Conservation (phyloP, 2,329 filamentous ascomycete species). For the Diaporthe caulivora region DNA sequence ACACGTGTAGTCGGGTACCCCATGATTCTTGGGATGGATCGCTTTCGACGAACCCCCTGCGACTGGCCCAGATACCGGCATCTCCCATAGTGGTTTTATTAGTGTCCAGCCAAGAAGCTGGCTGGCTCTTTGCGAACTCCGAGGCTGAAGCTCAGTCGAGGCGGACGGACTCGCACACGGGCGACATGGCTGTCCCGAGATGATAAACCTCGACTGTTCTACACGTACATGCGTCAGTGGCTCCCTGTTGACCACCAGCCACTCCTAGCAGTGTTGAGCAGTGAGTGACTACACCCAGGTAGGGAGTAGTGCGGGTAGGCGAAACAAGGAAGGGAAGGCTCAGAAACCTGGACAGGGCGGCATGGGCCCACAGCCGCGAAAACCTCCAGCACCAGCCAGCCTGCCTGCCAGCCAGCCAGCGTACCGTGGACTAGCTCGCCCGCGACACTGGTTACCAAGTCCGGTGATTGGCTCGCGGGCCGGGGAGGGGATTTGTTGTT, state of each 20-base stretch:
- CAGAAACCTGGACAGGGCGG: slow-evolving; percentile 19
- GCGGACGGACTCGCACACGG: neutral
- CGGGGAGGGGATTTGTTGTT: neutral
- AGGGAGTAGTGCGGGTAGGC: slow-evolving; percentile 10
- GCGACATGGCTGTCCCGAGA: neutral
- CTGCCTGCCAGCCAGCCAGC: neutral
- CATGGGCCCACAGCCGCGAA: slow-evolving; percentile 15
- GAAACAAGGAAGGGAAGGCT: slow-evolving; percentile 23
- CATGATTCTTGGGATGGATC: neutral
- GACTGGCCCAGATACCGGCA: neutral
- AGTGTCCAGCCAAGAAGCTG: neutral
- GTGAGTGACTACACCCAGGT: neutral
- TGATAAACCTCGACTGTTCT: neutral
- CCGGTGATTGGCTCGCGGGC: neutral
- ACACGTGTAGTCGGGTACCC: neutral
- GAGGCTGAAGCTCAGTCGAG: slow-evolving; percentile 4
- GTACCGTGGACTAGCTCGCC: slow-evolving; percentile 11
- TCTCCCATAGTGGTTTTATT: neutral
- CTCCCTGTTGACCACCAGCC: neutral
- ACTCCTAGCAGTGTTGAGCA: no score
- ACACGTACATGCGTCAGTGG: neutral
- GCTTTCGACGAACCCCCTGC: neutral
- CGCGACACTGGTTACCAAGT: neutral
- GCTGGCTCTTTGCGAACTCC: neutral
- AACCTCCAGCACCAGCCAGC: slow-evolving; percentile 13